Percentiles rank a stretch among this genome's conserved stretches.
Evolutionary conservation across 2,329 filamentous ascomycete genomes (phyloP).

Genomic region (Colletotrichum sublineola): DNA sequence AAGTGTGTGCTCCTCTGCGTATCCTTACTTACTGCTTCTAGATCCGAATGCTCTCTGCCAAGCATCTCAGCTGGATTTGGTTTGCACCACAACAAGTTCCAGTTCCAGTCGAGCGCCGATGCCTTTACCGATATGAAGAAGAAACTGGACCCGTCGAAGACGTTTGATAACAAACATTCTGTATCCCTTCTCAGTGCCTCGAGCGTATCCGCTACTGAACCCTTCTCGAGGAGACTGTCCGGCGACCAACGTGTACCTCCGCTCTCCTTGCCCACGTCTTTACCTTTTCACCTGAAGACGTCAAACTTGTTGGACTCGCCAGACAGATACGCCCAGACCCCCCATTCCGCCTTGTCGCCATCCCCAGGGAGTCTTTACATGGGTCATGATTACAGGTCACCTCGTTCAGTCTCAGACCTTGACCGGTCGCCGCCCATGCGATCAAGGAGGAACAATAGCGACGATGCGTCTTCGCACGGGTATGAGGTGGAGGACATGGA

Average conservation of each 20-base stretch:
- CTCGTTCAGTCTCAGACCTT: slow-evolving; percentile 58
- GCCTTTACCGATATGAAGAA: slow-evolving; percentile 67
- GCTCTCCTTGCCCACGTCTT: slow-evolving; percentile 60
- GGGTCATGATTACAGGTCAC: slow-evolving; percentile 58
- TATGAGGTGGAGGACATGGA: slow-evolving; percentile 63
- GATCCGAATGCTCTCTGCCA: slow-evolving; percentile 59
- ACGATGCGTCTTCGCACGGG: slow-evolving; percentile 62
- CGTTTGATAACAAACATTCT: slow-evolving; percentile 58
- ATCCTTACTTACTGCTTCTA: slow-evolving; percentile 44
- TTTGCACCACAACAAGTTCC: slow-evolving; percentile 63
- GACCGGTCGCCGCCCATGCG: slow-evolving; percentile 63
- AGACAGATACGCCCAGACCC: slow-evolving; percentile 59
- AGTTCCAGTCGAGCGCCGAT: slow-evolving; percentile 61
- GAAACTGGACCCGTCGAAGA: slow-evolving; percentile 65
- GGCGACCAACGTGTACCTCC: slow-evolving; percentile 58
- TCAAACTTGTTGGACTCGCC: slow-evolving; percentile 59
- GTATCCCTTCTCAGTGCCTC: slow-evolving; percentile 58
- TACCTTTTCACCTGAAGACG: slow-evolving; percentile 52
- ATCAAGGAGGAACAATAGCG: slow-evolving; percentile 63
- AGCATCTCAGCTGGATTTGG: slow-evolving; percentile 58
- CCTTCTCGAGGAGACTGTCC: slow-evolving; percentile 52
- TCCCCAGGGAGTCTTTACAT: slow-evolving; percentile 56
- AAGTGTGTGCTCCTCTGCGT: slow-evolving; percentile 6
- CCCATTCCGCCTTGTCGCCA: slow-evolving; percentile 64
- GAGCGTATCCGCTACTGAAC: slow-evolving; percentile 54